Evolutionary conservation across 164 flowering plant genomes (phyloP).

Genomic region (Aristolochia contorta): DNA sequence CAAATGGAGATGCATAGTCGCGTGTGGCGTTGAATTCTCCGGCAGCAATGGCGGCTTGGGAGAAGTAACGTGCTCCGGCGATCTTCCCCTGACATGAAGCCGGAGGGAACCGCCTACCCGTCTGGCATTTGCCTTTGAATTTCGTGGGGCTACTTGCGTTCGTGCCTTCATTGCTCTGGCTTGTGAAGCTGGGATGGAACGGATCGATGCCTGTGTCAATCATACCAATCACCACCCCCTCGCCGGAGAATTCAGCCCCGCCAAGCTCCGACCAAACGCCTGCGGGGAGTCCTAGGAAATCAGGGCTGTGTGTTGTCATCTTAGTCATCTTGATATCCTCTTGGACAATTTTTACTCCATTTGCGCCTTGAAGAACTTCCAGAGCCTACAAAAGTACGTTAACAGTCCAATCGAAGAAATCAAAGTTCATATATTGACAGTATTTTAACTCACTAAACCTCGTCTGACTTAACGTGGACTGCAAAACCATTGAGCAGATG

Average conservation of each 20-base stretch:
- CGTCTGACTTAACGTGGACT: conserved; percentile 20
- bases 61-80: conserved; percentile 42
- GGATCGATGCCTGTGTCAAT: conserved; percentile 57
- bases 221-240: conserved; percentile 44
- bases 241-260: conserved; percentile 33
- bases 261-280: conserved; percentile 43
- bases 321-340: conserved; percentile 43
- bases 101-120: conserved; percentile 25
- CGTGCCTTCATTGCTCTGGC: background rate
- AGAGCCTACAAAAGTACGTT: conserved; percentile 25
- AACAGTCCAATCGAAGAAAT: too few species aligned
- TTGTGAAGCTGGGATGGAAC: conserved; percentile 38
- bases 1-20: conserved; percentile 49
- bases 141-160: conserved; percentile 2
- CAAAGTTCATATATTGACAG: too few species aligned
- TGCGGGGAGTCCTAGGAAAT: conserved; percentile 31
- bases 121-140: conserved; percentile 42
- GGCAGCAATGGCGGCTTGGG: conserved; percentile 39
- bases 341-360: conserved; percentile 29
- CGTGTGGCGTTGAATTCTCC: conserved; percentile 40
- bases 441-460: too few species aligned
- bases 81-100: conserved; percentile 42
- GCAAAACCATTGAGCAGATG: conserved; percentile 47
- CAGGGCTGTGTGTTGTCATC: conserved; percentile 46
- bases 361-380: conserved; percentile 19